Conservation (phyloP, 1,284 basidiomycete species). For the Ganoderma lingzhi region DNA sequence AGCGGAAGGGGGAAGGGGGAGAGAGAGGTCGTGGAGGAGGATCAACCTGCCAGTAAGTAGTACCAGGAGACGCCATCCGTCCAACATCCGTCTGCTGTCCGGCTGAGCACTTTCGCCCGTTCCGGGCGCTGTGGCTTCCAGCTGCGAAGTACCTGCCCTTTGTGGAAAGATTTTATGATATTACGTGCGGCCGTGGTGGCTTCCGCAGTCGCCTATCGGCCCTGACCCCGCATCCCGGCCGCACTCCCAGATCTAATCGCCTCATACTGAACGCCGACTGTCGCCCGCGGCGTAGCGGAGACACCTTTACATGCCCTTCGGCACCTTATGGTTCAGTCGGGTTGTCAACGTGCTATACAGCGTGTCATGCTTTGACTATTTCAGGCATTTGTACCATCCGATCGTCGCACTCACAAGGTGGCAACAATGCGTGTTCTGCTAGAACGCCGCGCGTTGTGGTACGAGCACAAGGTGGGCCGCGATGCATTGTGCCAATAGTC, state of each 20-base stretch:
- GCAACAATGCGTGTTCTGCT: background rate
- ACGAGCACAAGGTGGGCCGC: background rate
- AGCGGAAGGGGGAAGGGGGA: background rate
- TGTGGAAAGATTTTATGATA: slow-evolving; percentile 15
- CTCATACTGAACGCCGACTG: slow-evolving; percentile 3
- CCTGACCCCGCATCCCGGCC: background rate
- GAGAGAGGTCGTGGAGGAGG: slow-evolving; percentile 3
- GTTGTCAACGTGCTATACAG: background rate
- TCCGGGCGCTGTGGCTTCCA: background rate
- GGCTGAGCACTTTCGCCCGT: slow-evolving; percentile 16
- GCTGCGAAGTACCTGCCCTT: slow-evolving; percentile 9
- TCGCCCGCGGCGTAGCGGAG: background rate
- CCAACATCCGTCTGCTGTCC: slow-evolving; percentile 3
- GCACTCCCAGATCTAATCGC: slow-evolving; percentile 3
- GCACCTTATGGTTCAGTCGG: background rate
- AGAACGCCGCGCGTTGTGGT: background rate
- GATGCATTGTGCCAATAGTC: background rate
- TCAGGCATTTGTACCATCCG: background rate
- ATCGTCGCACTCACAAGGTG: background rate
- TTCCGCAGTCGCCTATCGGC: slow-evolving; percentile 10
- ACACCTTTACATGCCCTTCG: background rate
- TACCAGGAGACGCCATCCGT: slow-evolving; percentile 11
- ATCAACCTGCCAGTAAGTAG: slow-evolving; percentile 9
- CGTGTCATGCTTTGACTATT: background rate
- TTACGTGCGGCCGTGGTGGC: slow-evolving; percentile 1